phyloP scores from a whole-genome alignment of 352 stramenopile species.

The Elongisporangium prolatum region DNA sequence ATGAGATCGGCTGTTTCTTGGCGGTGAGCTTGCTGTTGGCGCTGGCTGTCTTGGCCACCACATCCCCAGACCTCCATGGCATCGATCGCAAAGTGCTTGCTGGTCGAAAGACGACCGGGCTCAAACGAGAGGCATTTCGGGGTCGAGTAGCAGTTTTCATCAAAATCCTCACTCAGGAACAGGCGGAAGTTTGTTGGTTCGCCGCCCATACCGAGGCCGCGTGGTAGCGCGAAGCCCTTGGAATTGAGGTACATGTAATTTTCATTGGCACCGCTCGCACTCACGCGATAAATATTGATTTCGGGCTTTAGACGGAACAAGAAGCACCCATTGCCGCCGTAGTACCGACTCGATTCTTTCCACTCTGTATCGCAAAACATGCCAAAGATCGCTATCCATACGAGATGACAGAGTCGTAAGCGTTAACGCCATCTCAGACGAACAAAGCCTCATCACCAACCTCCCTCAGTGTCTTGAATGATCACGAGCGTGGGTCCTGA shows the following conservation, averaged over 20 bases:
- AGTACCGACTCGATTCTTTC: constrained; percentile 78
- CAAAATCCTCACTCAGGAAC: constrained; percentile 82
- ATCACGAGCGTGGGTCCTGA: constrained; percentile 63
- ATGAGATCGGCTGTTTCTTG: constrained; percentile 83
- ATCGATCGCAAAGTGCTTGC: constrained; percentile 57
- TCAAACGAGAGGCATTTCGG: constrained; percentile 75
- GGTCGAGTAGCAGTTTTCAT: constrained; percentile 78
- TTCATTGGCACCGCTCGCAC: constrained; percentile 31
- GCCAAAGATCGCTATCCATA: constrained; percentile 62
- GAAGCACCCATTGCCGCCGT: constrained; percentile 78
- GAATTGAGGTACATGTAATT: constrained; percentile 89
- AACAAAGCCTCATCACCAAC: constrained; percentile 15
- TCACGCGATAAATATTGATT: constrained; percentile 59
- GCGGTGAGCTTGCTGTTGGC: constrained; percentile 55
- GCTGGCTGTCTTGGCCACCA: constrained; percentile 46
- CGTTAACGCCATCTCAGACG: neutral
- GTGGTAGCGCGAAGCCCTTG: constrained; percentile 69
- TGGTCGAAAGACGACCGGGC: constrained; percentile 45
- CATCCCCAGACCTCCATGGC: constrained; percentile 80
- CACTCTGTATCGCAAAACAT: constrained; percentile 85
- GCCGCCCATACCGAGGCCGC: constrained; percentile 75
- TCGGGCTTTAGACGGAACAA: constrained; percentile 66
- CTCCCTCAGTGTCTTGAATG: constrained; percentile 63
- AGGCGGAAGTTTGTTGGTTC: constrained; percentile 67
- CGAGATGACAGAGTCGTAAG: constrained; percentile 1